A percentile compares a stretch with the other conserved stretches of the same genome.
These are phyloP conservation scores for Ogataea populi-albae DNA, from an alignment of 805 yeast genomes.

Conservation along the genomic window DNA sequence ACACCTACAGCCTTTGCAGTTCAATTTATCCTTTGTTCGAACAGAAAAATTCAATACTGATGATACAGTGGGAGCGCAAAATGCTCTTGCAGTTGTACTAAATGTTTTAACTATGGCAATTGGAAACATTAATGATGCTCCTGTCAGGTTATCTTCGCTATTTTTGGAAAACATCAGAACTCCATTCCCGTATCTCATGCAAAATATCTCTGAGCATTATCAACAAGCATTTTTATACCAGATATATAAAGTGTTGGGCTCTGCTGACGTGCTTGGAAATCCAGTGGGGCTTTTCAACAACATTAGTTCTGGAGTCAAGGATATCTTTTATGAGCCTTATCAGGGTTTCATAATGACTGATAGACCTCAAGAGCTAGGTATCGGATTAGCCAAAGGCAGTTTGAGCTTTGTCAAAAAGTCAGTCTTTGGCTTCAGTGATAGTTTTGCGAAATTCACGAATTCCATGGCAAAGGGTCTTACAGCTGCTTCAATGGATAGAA, in stretches of 20 bases:
- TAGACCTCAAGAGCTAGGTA: constrained; percentile 93
- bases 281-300: constrained; percentile 97
- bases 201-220: constrained; percentile 78
- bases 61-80: constrained; percentile 53
- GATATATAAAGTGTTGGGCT: constrained; percentile 87
- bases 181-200: constrained; percentile 69
- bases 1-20: constrained; percentile 86
- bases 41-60: constrained; percentile 75
- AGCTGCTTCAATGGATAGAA: constrained; percentile 81
- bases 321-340: constrained; percentile 95
- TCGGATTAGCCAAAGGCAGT: constrained; percentile 95
- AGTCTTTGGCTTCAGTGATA: constrained; percentile 91
- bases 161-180: constrained; percentile 86
- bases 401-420: constrained; percentile 90
- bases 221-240: constrained; percentile 91
- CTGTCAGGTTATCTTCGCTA: constrained; percentile 82
- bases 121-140: constrained; percentile 96
- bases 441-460: constrained; percentile 89
- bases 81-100: constrained; percentile 69
- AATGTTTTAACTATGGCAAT: constrained; percentile 93
- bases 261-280: constrained; percentile 94
- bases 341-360: constrained; percentile 93
- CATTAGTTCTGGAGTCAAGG: constrained; percentile 91
- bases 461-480: constrained; percentile 92
- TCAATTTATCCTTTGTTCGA: constrained; percentile 86